Conservation (phyloP, 768 basidiomycete species). For the Agaricus sinodeliciosus region DNA sequence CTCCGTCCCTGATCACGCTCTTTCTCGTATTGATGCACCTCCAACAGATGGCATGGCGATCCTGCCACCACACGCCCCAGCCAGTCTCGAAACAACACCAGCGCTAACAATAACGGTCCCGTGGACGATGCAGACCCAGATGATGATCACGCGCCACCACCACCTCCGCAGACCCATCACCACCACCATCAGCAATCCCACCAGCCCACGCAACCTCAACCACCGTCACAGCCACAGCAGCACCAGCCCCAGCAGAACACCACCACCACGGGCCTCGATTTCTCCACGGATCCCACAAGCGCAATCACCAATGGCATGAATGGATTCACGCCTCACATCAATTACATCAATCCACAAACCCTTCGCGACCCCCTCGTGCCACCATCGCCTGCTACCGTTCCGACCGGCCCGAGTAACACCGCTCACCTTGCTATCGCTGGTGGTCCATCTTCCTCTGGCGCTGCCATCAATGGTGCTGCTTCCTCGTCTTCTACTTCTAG, state of each 20-base stretch:
- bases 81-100: constrained; percentile 27
- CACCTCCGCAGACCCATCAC: constrained; percentile 19
- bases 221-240: not conserved
- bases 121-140: constrained; percentile 38
- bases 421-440: constrained; percentile 4
- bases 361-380: constrained; percentile 26
- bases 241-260: constrained; percentile 15
- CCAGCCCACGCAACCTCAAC: constrained; percentile 11
- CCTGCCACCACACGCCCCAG: constrained; percentile 50
- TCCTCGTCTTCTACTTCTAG: constrained; percentile 2
- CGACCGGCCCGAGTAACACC: constrained; percentile 13
- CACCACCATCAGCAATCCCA: constrained; percentile 7
- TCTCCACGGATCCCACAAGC: constrained; percentile 21
- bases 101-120: constrained; percentile 18
- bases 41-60: constrained; percentile 57
- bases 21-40: constrained; percentile 9
- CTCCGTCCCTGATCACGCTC: not conserved
- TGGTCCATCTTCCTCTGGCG: not conserved
- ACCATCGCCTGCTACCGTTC: constrained; percentile 18
- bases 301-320: constrained; percentile 23
- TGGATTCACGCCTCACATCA: constrained; percentile 24
- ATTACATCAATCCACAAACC: constrained; percentile 32
- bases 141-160: constrained; percentile 38
- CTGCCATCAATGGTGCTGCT: constrained; percentile 4
- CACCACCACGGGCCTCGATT: constrained; percentile 23